These are phyloP conservation scores for Adenanthera pavonina DNA, from an alignment of 306 rosid species.

Conservation along the genomic window DNA sequence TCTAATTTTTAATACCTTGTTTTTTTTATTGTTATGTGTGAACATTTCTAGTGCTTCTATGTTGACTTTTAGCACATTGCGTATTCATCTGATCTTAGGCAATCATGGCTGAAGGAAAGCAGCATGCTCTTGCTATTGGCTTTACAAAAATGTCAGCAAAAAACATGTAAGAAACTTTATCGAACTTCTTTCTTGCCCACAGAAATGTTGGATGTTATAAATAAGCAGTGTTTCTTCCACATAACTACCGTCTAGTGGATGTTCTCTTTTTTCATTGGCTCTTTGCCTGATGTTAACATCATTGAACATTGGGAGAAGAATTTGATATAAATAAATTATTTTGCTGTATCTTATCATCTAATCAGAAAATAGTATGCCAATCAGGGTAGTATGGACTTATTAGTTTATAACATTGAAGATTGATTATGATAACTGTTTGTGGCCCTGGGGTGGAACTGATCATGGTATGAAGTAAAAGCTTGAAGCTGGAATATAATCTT, in stretches of 20 bases:
- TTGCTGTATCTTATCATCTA: conserved; percentile 3
- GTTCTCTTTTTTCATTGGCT: neutral
- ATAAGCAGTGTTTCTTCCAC: neutral
- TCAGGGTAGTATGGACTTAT: conserved; percentile 3
- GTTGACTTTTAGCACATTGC: conserved; percentile 30
- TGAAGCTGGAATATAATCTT: neutral
- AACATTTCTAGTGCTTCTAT: conserved; percentile 31
- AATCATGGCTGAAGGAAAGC: conserved; percentile 99
- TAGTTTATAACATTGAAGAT: neutral
- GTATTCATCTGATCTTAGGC: conserved; percentile 69
- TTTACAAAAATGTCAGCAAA: conserved; percentile 98
- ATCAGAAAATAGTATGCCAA: conserved; percentile 16
- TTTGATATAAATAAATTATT: conserved; percentile 4
- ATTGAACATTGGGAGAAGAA: conserved; percentile 23
- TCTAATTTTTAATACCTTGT: too few species aligned
- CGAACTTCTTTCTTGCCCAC: conserved; percentile 22
- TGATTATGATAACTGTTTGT: neutral
- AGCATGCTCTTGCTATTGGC: conserved; percentile 98
- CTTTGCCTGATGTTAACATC: conserved; percentile 9
- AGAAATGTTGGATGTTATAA: conserved; percentile 31
- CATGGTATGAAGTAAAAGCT: neutral
- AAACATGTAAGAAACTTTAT: conserved; percentile 73
- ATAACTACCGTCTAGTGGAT: conserved; percentile 8
- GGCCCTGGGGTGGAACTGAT: neutral
- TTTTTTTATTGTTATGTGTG: conserved; percentile 16